Base-by-base conservation (phyloP, 2,329 filamentous ascomycete genomes). In the Aspergillus ustus region DNA sequence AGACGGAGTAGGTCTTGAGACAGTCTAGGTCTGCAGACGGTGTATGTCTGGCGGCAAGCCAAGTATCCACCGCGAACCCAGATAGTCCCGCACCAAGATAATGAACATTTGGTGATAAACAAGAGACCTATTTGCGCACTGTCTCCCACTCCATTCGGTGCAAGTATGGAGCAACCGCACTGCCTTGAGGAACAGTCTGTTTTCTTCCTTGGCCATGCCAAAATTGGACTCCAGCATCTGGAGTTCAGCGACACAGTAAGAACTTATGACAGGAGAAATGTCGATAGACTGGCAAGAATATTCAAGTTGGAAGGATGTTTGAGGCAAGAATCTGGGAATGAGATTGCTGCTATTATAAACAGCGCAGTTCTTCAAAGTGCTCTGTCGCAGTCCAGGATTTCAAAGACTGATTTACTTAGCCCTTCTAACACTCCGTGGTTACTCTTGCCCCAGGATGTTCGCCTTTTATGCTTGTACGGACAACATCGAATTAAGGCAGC, bases 251-350 rank as follows among this genome's bases (percentile, higher is more conserved):
- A 8, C 17, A 34, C 49, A 17, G 20, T 51, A 51, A 20, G 28
- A 45, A n/a, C 25, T 13, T 51, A 19, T 51, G 25, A 51, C 17
- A 6, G 19, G 49, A 19, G 29, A 51, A 51, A 51, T 29, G n/a
- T 51, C 34, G 49, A 51, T 7, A 51, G 49, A 25, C 49, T 51
- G 28, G 49, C 9, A 9, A 51, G 49, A 13, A 51, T 51, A 51
- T 51, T 51, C 28, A 51, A 51, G 49, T 29, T 51, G 25, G 49
- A 51, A 19, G 25, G 49, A 4, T 51, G 49, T 51, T 51, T 51
- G 15, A 51, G 49, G 19, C 9, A 51, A 19, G 49, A 37, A 34
- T 51, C 49, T 31, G 11, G 49, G 9, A 51, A 51, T 51, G 49
- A 51, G 28, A 51, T 51, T 51, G 49, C 49, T 28, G 49, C 49